Evolutionary conservation across 805 yeast species (phyloP), one percentile per base, ranked within the genome.

Genomic region (Saturnispora sekii): DNA sequence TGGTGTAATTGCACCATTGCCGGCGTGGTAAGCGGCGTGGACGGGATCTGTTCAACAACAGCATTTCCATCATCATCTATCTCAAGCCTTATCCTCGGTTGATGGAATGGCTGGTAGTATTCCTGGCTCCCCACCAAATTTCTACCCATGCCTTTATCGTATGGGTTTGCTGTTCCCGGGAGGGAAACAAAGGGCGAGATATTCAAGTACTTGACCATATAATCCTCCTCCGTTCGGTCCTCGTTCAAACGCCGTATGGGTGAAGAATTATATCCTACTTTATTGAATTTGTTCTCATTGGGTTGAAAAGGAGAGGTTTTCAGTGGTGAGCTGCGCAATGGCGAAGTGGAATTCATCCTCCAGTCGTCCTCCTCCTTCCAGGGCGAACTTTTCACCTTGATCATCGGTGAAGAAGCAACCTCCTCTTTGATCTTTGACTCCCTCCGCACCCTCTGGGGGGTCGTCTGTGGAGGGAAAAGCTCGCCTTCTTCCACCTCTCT

Each of bases 281-380:
- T 8, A 37, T 26, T 37, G 41, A 26, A 18, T 10, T 34, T 35
- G 17, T 38, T 21, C 8, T 21, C 29, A 12, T 35, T 34, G 2
- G 33, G 32, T 29, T 42, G 44, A 10, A 59, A 38, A 12, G 64
- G 65, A n/a, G 62, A 58, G 3, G 63, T 61, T 40, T 51, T 54
- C 26, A 58, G 34, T 8, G 63, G 63, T 1, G 64, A 58, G 36
- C 42, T 47, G 5, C 38, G 33, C 28, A 40, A 10, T 14, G 50
- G 47, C 15, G 50, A 48, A 10, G 50, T 43, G 8, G 38, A 34
- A 14, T 31, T 15, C 32, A 35, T 16, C n/a, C 9, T 32, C 31
- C 29, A 32, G 14, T 29, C 35, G 18, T 17, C 35, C 14, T 18
- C n/a, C 17, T 12, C 21, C 10, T 30, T 11, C n/a, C 2, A 11